Conservation (phyloP, 371 early-diverging fungal species). For the Batrachochytrium dendrobatidis region DNA sequence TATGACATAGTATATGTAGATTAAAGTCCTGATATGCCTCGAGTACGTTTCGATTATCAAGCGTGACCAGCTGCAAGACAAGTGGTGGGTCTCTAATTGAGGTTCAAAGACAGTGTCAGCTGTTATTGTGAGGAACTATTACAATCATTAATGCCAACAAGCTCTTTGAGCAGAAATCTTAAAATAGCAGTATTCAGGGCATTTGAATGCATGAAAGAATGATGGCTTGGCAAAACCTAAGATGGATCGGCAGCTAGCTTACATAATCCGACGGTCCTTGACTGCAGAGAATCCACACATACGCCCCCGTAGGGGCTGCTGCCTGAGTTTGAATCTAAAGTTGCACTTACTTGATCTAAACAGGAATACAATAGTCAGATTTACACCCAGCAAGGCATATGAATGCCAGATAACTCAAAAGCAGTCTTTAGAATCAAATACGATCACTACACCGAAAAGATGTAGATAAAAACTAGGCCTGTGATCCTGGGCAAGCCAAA, state of each 20-base stretch:
- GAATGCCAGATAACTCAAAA: too few species aligned
- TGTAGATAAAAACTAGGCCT: too few species aligned
- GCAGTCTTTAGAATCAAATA: too few species aligned
- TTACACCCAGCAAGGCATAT: too few species aligned
- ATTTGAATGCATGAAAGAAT: too few species aligned
- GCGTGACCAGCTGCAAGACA: constrained; percentile 19
- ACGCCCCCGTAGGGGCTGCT: constrained; percentile 71
- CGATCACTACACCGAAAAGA: too few species aligned
- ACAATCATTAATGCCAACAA: background rate
- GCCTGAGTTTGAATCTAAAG: constrained; percentile 28
- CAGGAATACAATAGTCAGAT: too few species aligned
- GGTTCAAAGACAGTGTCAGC: background rate
- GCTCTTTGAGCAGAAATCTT: background rate
- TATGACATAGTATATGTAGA: constrained; percentile 42
- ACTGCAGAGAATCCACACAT: constrained; percentile 54
- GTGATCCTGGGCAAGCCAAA: too few species aligned
- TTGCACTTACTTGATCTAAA: too few species aligned
- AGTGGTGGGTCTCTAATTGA: constrained; percentile 29
- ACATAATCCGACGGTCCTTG: constrained; percentile 25
- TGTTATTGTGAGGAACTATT: background rate
- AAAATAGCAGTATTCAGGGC: background rate
- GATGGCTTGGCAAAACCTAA: too few species aligned
- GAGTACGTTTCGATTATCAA: constrained; percentile 9
- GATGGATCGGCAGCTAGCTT: constrained; percentile 2
- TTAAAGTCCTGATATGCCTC: constrained; percentile 47